These are phyloP conservation scores for Lathyrus oleraceus DNA, from an alignment of 306 rosid genomes.

Conservation along the genomic window DNA sequence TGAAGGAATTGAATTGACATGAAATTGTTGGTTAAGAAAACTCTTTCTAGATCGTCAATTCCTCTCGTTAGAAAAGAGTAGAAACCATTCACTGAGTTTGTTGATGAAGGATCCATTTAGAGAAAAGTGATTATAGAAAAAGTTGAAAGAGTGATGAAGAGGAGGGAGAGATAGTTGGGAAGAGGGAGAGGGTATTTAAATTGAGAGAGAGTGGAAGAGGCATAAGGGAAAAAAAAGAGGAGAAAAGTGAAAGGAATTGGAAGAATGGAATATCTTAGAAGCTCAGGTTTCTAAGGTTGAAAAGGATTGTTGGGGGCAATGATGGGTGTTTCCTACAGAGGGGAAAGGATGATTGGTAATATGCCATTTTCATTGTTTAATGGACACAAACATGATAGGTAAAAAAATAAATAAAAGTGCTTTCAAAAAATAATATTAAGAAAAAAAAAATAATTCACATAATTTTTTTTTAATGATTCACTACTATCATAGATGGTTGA, in stretches of 20 bases:
- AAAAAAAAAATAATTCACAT: background rate
- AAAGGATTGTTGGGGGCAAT: slow-evolving; percentile 99
- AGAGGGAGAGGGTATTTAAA: slow-evolving; percentile 55
- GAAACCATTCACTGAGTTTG: slow-evolving; percentile 98
- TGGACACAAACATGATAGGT: slow-evolving; percentile 52
- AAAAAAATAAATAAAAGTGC: background rate
- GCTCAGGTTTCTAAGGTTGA: slow-evolving; percentile 98
- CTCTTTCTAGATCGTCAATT: slow-evolving; percentile 93
- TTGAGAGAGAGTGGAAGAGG: slow-evolving; percentile 49
- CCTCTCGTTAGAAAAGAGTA: slow-evolving; percentile 85
- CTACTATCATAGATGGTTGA: background rate
- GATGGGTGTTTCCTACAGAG: slow-evolving; percentile 99
- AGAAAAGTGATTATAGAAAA: background rate
- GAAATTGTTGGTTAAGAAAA: slow-evolving; percentile 75
- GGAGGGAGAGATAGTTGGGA: too few species aligned
- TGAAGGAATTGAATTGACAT: slow-evolving; percentile 99
- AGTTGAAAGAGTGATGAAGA: slow-evolving; percentile 23
- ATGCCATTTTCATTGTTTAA: slow-evolving; percentile 95
- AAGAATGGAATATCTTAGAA: slow-evolving; percentile 65
- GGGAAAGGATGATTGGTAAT: slow-evolving; percentile 98
- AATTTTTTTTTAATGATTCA: too few species aligned
- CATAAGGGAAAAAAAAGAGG: background rate
- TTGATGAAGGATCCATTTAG: slow-evolving; percentile 83
- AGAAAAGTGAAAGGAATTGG: slow-evolving; percentile 39
- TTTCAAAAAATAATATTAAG: background rate